Evolutionary conservation across 345 rosid genomes (phyloP), one percentile per base, ranked within the genome.

Genomic region (Capsella bursapastoris): DNA sequence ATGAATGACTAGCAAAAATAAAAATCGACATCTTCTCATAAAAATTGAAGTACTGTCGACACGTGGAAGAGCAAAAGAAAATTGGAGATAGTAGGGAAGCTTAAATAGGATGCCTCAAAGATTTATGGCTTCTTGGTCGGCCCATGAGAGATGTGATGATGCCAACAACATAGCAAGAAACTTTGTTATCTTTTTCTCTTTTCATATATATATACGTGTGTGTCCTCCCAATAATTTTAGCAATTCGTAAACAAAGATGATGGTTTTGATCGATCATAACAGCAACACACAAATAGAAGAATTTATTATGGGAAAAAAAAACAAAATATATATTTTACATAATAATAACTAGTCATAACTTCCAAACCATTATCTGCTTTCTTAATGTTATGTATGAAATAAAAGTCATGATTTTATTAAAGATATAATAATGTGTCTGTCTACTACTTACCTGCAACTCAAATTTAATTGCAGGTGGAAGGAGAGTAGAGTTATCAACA

Each of bases 401-500:
- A 63, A 55, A 47, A 63, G 58, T 76, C 64, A 63, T 5, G 25
- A 34, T 2, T 34, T 57, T 32, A 52, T 18, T 38, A 50, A 68
- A 22, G 25, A 22, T 22, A 31, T 58, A 40, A 22, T 7, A 53
- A 27, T 14, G 65, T 44, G 10, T 29, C 78, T 52, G 10, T 29
- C 78, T 49, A 62, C 70, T 45, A 68, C 41, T 70, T 69, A 57
- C 74, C 74, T 22, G 25, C 25, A 22, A 22, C 58, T 57, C 49
- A 50, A 22, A 43, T 50, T 37, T 16, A 43, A 43, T 2, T 59
- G 70, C 31, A 61, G 58, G 70, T 70, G 66, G 66, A 29, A 48
- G 52, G 59, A 56, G 50, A 70, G 63, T 65, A 55, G 69, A 56
- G 41, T 70, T 70, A 59, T 63, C 74, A 75, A 34, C 79, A 61